A percentile compares a stretch with the other conserved stretches of the same genome.
phyloP scores from a whole-genome alignment of 164 flowering plant species.

The Echeveria elegans region DNA sequence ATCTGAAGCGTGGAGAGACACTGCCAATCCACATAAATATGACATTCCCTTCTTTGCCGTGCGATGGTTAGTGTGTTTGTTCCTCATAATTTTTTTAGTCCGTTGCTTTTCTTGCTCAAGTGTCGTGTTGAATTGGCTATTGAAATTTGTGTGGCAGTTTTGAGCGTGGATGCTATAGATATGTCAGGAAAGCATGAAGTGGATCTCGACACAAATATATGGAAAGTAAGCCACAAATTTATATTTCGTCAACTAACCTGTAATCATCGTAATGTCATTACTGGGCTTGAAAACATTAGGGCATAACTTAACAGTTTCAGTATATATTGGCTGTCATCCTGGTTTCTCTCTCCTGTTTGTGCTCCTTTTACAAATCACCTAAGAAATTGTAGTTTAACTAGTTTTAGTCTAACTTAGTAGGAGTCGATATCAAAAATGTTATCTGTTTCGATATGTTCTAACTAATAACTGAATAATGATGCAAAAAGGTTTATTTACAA shows the following conservation, averaged over 20 bases:
- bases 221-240: constrained; percentile 63
- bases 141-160: constrained; percentile 37
- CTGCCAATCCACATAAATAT: constrained; percentile 96
- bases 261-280: neutral
- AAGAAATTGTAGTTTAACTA: too few relatives aligned
- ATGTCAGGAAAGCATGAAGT: constrained; percentile 99
- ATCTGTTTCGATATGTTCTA: too few relatives aligned
- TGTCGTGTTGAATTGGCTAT: neutral
- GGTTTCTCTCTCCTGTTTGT: too few relatives aligned
- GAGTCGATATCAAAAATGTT: too few relatives aligned
- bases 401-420: too few relatives aligned
- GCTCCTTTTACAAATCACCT: too few relatives aligned
- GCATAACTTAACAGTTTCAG: neutral
- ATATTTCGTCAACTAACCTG: neutral
- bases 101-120: neutral
- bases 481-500: neutral
- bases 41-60: constrained; percentile 92
- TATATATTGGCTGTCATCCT: too few relatives aligned
- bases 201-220: constrained; percentile 95
- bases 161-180: constrained; percentile 97
- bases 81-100: neutral
- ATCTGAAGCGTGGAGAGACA: constrained; percentile 90
- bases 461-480: neutral
- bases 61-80: constrained; percentile 63
- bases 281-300: neutral